Conservation (phyloP, 2,329 filamentous ascomycete species). For the Mariannaea sp. region DNA sequence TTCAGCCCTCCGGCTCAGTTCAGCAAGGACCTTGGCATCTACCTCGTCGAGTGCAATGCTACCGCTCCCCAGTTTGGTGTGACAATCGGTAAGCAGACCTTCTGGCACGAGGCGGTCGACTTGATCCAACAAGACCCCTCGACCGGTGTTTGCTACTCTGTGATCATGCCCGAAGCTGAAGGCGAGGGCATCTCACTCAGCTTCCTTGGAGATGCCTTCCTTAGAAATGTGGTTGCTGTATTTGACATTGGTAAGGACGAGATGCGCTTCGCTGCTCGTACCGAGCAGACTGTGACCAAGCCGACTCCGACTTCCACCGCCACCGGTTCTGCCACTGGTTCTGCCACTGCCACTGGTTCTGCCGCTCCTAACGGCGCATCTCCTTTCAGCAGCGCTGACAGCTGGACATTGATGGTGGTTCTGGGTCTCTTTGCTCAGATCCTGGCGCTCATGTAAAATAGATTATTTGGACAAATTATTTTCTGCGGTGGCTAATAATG, state of each 20-base stretch:
- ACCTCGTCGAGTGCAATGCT: constrained; percentile 49
- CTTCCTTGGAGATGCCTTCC: constrained; percentile 52
- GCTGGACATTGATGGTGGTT: neutral
- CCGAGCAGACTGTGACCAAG: neutral
- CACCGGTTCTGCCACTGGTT: too few species aligned
- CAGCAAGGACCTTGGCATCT: constrained; percentile 37
- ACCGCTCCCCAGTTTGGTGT: constrained; percentile 48
- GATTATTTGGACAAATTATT: neutral
- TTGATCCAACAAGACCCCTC: constrained; percentile 33
- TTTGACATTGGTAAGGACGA: constrained; percentile 54
- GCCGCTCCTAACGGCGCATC: too few species aligned
- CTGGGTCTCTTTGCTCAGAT: neutral
- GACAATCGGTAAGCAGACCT: constrained; percentile 43
- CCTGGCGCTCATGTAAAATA: neutral
- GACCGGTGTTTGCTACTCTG: constrained; percentile 21
- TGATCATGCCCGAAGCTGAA: constrained; percentile 2
- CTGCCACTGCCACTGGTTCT: too few species aligned
- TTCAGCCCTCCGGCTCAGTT: constrained; percentile 50
- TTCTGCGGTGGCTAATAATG: too few species aligned
- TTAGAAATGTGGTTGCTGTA: constrained; percentile 56
- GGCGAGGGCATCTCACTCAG: constrained; percentile 13
- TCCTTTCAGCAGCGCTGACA: neutral
- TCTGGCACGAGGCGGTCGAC: constrained; percentile 39
- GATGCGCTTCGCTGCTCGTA: constrained; percentile 49
- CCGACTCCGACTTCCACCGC: neutral